phyloP scores from a whole-genome alignment of 1,284 basidiomycete species.

The Cystobasidiaceae sp. region DNA sequence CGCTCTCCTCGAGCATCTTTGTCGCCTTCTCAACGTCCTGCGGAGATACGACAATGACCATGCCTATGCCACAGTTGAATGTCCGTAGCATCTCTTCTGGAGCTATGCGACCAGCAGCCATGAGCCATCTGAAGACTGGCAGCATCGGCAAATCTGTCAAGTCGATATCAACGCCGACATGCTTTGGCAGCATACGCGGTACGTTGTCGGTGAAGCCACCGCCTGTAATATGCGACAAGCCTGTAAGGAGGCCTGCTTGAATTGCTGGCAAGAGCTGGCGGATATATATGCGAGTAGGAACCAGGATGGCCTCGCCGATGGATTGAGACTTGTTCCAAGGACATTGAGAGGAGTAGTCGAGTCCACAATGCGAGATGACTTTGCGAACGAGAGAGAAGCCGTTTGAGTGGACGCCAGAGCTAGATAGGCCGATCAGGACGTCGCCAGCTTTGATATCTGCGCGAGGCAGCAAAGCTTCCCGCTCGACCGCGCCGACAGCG shows the following conservation, averaged over 20 bases:
- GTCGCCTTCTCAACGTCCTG: slow-evolving; percentile 58
- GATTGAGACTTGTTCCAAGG: slow-evolving; percentile 65
- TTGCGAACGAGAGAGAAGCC: slow-evolving; percentile 96
- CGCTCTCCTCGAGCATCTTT: slow-evolving; percentile 46
- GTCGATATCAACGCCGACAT: slow-evolving; percentile 78
- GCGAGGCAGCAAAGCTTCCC: slow-evolving; percentile 67
- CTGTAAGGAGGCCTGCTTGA: slow-evolving; percentile 70
- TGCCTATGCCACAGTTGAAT: slow-evolving; percentile 95
- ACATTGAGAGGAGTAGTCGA: slow-evolving; percentile 66
- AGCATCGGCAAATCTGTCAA: slow-evolving; percentile 71
- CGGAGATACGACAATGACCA: slow-evolving; percentile 76
- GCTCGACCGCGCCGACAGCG: slow-evolving; percentile 93
- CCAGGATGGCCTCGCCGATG: slow-evolving; percentile 74
- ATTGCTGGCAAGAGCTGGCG: slow-evolving; percentile 75
- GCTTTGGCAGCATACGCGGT: slow-evolving; percentile 75
- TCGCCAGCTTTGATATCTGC: slow-evolving; percentile 74
- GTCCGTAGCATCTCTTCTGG: slow-evolving; percentile 92
- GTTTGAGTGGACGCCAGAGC: slow-evolving; percentile 94
- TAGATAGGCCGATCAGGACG: slow-evolving; percentile 78
- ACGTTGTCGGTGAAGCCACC: slow-evolving; percentile 98
- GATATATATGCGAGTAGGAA: slow-evolving; percentile 87
- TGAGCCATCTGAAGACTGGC: slow-evolving; percentile 81
- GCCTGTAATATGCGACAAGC: slow-evolving; percentile 95
- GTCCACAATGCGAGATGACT: slow-evolving; percentile 63
- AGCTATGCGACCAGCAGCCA: slow-evolving; percentile 69